A percentile compares a stretch with the other conserved stretches of the same genome.
Evolutionary conservation across 2,329 filamentous ascomycete species (phyloP).

Genomic region (Dactylellina leptospora): DNA sequence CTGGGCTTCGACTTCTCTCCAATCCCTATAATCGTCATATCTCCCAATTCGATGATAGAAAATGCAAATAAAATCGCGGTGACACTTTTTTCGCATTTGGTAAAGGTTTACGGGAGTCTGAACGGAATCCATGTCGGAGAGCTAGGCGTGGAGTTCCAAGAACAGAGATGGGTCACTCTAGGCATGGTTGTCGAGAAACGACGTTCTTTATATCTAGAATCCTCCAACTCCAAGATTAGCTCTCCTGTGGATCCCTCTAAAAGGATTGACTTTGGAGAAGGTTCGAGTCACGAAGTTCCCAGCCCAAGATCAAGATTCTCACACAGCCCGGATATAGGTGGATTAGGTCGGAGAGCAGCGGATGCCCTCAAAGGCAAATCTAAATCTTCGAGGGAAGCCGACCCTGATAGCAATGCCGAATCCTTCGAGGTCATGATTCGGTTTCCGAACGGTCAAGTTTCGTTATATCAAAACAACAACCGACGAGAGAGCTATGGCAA

Average conservation of each 20-base stretch:
- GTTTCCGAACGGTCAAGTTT: conserved; percentile 41
- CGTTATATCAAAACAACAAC: conserved; percentile 38
- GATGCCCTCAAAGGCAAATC: conserved; percentile 42
- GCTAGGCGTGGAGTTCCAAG: conserved; percentile 47
- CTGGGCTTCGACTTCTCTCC: conserved; percentile 47
- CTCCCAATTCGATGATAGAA: conserved; percentile 41
- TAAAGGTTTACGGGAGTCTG: conserved; percentile 42
- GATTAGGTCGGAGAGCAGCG: conserved; percentile 48
- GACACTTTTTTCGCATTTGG: conserved; percentile 41
- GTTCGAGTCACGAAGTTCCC: conserved; percentile 25
- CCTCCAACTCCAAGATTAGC: conserved; percentile 14
- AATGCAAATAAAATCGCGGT: conserved; percentile 43
- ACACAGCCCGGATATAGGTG: conserved; percentile 42
- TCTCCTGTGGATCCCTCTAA: conserved; percentile 31
- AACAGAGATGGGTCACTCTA: conserved; percentile 48
- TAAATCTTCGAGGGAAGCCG: conserved; percentile 22
- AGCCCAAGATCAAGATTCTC: conserved; percentile 40
- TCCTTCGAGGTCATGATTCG: conserved; percentile 50
- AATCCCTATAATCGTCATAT: conserved; percentile 44
- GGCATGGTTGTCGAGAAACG: conserved; percentile 50
- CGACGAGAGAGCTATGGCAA: conserved; percentile 46
- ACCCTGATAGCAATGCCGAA: conserved; percentile 18
- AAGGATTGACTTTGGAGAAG: conserved; percentile 33
- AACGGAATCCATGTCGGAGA: conserved; percentile 45
- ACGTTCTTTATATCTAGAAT: conserved; percentile 31